Percentiles rank a stretch among this genome's conserved stretches.
phyloP scores from a whole-genome alignment of 352 stramenopile species.

The Globisporangium echinulatum region DNA sequence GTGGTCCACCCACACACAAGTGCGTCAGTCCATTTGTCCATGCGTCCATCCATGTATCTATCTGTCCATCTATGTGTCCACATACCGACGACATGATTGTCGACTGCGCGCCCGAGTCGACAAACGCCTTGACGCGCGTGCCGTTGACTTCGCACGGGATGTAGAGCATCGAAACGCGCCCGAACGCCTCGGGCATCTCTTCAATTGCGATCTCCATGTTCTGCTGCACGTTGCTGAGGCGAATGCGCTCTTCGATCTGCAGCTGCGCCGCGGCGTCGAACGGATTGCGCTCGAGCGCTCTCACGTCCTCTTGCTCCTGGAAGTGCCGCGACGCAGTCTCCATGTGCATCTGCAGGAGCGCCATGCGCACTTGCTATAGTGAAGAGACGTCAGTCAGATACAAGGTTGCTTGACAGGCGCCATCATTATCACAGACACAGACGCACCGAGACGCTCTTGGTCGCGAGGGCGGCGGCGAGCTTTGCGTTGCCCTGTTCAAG shows the following conservation, averaged over 20 bases:
- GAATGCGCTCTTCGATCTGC: conserved; percentile 83
- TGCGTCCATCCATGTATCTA: neutral
- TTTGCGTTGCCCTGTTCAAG: conserved; percentile 55
- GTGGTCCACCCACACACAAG: too few relatives aligned
- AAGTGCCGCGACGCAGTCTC: conserved; percentile 66
- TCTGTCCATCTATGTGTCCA: neutral
- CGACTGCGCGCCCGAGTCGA: conserved; percentile 87
- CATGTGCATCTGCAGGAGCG: conserved; percentile 83
- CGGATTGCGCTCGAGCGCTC: conserved; percentile 61
- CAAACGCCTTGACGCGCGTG: conserved; percentile 84
- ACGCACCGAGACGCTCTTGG: conserved; percentile 64
- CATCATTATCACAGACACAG: conserved; percentile 5
- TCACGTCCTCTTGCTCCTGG: conserved; percentile 74
- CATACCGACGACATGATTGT: conserved; percentile 90
- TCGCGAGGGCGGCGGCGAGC: conserved; percentile 53
- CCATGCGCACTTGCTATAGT: conserved; percentile 76
- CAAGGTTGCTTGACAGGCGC: neutral
- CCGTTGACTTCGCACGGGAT: conserved; percentile 82
- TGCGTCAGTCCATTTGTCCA: neutral
- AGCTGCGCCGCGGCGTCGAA: conserved; percentile 71
- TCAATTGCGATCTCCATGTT: conserved; percentile 89
- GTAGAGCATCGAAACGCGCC: conserved; percentile 85
- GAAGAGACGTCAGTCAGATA: neutral
- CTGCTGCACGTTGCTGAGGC: conserved; percentile 78
- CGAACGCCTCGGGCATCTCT: conserved; percentile 86